These are phyloP conservation scores for Solanum hybrid DNA, from an alignment of 305 asterid species.

Conservation along the genomic window DNA sequence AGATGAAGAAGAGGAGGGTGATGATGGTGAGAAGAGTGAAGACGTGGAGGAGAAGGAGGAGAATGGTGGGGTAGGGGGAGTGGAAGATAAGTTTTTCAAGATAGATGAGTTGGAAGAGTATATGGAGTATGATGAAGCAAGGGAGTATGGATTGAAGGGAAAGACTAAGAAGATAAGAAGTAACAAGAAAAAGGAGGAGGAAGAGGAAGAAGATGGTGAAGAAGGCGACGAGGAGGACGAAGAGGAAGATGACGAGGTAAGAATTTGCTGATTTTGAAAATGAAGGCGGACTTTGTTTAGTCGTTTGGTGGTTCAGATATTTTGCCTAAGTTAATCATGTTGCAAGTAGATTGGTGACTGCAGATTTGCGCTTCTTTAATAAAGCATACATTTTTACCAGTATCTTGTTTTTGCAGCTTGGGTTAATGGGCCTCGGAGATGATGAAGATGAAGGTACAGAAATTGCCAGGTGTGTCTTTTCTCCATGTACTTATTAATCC, in stretches of 20 bases:
- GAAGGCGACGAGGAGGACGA: conserved; percentile 8
- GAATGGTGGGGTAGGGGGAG: conserved; percentile 25
- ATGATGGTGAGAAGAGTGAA: conserved; percentile 23
- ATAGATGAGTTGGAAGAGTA: conserved; percentile 73
- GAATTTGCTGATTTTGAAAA: neutral
- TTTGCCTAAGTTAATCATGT: neutral
- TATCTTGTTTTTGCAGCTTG: conserved; percentile 44
- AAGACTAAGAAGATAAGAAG: conserved; percentile 30
- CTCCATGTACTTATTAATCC: neutral
- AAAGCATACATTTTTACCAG: neutral
- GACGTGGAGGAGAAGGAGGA: conserved; percentile 14
- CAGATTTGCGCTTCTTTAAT: conserved; percentile 2
- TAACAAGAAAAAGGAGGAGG: conserved; percentile 27
- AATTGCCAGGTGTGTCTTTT: conserved; percentile 43
- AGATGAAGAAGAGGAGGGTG: conserved; percentile 12
- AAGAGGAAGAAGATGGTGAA: conserved; percentile 34
- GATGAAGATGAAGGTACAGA: conserved; percentile 34
- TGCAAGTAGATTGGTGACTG: neutral
- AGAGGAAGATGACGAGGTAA: conserved; percentile 22
- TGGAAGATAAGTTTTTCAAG: conserved; percentile 78
- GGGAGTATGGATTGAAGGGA: conserved; percentile 60
- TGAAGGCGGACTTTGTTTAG: neutral
- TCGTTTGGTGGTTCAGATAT: neutral
- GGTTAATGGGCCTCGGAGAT: conserved; percentile 45
- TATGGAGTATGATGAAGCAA: conserved; percentile 60